Percentiles rank a stretch among this genome's conserved stretches.
phyloP scores from a whole-genome alignment of 306 rosid species.

The Ceratonia siliqua region DNA sequence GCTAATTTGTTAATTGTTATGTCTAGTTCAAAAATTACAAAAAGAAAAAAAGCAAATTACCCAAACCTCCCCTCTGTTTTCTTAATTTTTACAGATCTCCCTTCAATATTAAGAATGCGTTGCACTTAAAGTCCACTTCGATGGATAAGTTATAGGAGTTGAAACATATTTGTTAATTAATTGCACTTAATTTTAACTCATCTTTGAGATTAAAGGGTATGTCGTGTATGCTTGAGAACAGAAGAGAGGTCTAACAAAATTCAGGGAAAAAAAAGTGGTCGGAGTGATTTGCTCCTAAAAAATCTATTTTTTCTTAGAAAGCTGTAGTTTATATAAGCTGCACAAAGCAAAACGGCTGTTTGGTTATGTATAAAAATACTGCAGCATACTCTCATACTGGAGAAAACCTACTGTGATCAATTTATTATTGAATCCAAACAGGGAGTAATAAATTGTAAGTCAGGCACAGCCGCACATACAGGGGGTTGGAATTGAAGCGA shows the following conservation, averaged over 20 bases:
- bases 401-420: not conserved
- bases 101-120: not conserved
- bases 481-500: constrained; percentile 73
- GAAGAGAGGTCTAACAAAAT: not conserved
- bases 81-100: not conserved
- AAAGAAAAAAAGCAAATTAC: not conserved
- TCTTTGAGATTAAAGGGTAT: not conserved
- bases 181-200: not conserved
- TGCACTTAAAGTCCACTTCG: not conserved
- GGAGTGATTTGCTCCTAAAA: no score
- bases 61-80: not conserved
- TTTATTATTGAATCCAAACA: constrained; percentile 18
- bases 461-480: constrained; percentile 40
- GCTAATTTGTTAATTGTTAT: no score
- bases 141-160: not conserved
- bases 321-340: not conserved
- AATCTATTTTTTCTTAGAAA: not conserved
- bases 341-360: no score
- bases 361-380: no score
- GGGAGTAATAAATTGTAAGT: not conserved
- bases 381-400: not conserved
- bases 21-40: not conserved
- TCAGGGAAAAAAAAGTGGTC: not conserved
- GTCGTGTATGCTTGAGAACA: not conserved
- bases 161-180: not conserved